Conservation (phyloP, 768 basidiomycete species). For the Tylopilus felleus region DNA sequence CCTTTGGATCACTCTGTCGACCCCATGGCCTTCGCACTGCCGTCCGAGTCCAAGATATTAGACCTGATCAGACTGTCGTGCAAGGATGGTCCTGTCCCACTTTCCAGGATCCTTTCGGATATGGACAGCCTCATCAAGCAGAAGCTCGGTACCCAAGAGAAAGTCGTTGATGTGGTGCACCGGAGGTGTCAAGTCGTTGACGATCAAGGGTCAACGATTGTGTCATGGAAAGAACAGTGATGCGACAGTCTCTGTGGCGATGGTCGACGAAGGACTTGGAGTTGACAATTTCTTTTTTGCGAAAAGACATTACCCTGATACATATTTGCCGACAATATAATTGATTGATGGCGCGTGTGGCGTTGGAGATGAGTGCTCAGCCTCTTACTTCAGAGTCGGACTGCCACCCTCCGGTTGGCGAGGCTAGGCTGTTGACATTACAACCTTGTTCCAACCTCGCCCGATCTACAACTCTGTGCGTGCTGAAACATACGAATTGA, state of each 20-base stretch:
- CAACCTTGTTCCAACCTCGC: constrained; percentile 25
- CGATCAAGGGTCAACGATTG: constrained; percentile 37
- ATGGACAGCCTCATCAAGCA: constrained; percentile 25
- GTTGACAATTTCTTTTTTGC: background rate
- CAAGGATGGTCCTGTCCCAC: constrained; percentile 40
- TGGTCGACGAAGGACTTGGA: background rate
- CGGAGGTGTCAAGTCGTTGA: constrained; percentile 63
- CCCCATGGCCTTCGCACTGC: constrained; percentile 54
- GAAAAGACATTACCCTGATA: background rate
- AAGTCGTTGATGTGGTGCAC: constrained; percentile 70
- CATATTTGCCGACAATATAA: background rate
- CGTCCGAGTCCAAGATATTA: constrained; percentile 73
- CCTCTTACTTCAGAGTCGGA: constrained; percentile 17
- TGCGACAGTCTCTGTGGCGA: background rate
- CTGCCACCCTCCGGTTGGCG: constrained; percentile 16
- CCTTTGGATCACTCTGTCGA: constrained; percentile 25
- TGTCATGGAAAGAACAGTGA: constrained; percentile 26
- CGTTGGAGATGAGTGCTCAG: constrained; percentile 18
- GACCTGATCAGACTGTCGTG: constrained; percentile 45
- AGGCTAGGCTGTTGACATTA: constrained; percentile 22
- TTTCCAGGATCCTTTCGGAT: constrained; percentile 20
- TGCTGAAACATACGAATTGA: constrained; percentile 11
- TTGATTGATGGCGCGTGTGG: constrained; percentile 27
- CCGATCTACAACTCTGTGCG: constrained; percentile 11
- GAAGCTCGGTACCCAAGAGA: constrained; percentile 65